Base-by-base conservation (phyloP, 2,329 filamentous ascomycete genomes). In the Pseudogymnoascus sp. region DNA sequence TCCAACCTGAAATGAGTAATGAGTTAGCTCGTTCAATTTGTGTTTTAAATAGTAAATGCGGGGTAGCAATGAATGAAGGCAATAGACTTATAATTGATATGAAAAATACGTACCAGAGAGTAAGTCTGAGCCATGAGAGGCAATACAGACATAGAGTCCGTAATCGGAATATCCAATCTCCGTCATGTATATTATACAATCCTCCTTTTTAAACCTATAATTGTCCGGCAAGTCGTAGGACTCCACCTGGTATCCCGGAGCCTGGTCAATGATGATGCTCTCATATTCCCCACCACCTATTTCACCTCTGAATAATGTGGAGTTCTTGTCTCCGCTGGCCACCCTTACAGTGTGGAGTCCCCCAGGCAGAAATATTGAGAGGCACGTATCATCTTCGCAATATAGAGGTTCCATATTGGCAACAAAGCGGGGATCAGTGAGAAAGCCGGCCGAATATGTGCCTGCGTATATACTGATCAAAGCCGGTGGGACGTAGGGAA, bases 121-220 rank as follows among this genome's bases (percentile, higher is more conserved):
- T 33, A 56, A 2, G 29, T 56, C 50, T 33, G 50, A 11, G n/a
- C 50, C 50, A 56, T 56, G n/a, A 31, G 50, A 4, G 50, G 50
- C 50, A 19, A 56, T 56, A 56, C 50, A 56, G 29, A 56, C 50
- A 56, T 56, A 56, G n/a, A 56, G 50, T 13, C 50, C 50, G n/a
- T 56, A 56, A 31, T 26, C 6, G 31, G 50, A 31, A 33, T 13
- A 19, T 56, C 50, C 50, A 33, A 56, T 56, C 10, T 56, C 4
- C 13, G 33, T 10, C n/a, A 56, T 33, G 19, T 56, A 56, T 33
- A 56, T 33, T 56, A n/a, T 56, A 19, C 50, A 33, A 10, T 56
- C 50, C 17, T 56, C n/a, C 7, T n/a, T 56, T 17, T 56, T 56
- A 17, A 56, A 56, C 17, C 7, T 56, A 56, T 56, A 56, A 56